Evolutionary conservation across 1,284 basidiomycete species (phyloP).

Genomic region (Leccinum solheimii): DNA sequence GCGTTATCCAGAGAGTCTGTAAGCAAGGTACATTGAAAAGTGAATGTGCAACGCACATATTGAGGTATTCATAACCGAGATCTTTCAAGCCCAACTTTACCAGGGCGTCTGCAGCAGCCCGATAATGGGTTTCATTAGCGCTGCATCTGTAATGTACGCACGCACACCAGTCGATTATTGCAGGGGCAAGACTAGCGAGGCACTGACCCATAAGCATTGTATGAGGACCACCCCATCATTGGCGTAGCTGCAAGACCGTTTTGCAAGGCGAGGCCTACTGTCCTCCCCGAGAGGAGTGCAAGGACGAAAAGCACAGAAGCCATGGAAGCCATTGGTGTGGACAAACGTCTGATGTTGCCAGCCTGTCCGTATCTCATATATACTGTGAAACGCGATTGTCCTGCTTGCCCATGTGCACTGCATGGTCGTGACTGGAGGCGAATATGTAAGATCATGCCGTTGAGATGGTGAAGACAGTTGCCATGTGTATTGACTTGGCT

Average conservation of each 20-base stretch:
- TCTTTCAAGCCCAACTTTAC: conserved; percentile 2
- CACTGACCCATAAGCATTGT: conserved; percentile 45
- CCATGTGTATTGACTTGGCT: too few species aligned
- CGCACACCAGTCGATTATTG: neutral
- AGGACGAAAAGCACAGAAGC: neutral
- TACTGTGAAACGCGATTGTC: neutral
- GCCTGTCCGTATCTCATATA: neutral
- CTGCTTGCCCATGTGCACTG: neutral
- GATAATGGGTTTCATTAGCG: conserved; percentile 6
- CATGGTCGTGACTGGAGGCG: neutral
- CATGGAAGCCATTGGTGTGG: neutral
- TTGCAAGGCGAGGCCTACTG: conserved; percentile 28
- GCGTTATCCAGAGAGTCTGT: neutral
- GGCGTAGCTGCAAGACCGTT: conserved; percentile 44
- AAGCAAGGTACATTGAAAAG: neutral
- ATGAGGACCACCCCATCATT: conserved; percentile 51
- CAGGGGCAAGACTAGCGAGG: neutral
- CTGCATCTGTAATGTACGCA: neutral
- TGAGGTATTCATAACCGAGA: conserved; percentile 8
- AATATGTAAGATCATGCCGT: too few species aligned
- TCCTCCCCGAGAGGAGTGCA: neutral
- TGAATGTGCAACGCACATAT: neutral
- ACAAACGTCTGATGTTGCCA: neutral
- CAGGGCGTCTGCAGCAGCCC: neutral
- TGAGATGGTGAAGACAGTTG: too few species aligned